Conservation (phyloP, 2,329 filamentous ascomycete genomes). For the Furcasterigmium furcatum region DNA sequence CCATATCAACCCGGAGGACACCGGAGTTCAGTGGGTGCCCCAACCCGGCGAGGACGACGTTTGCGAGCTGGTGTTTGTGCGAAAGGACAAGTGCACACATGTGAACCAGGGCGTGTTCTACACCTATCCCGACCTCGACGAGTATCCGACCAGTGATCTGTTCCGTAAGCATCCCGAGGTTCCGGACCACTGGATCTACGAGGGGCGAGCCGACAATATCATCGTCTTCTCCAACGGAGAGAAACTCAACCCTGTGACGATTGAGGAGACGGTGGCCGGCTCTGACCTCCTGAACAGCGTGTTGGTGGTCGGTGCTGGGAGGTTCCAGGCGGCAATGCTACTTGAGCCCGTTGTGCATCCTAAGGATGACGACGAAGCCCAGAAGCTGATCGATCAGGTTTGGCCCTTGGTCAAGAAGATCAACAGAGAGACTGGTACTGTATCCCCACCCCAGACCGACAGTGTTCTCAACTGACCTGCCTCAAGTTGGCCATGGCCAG, state of each 20-base stretch:
- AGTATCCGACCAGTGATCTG: constrained; percentile 39
- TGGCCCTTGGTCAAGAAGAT: constrained; percentile 39
- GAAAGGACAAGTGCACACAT: constrained; percentile 20
- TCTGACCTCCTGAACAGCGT: constrained; percentile 37
- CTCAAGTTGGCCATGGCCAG: constrained; percentile 33
- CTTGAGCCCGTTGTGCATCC: constrained; percentile 37
- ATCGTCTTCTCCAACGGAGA: constrained; percentile 47
- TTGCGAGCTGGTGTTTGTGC: constrained; percentile 34
- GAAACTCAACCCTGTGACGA: constrained; percentile 42
- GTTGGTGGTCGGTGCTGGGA: constrained; percentile 40
- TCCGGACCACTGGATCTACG: constrained; percentile 26
- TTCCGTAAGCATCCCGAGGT: constrained; percentile 33
- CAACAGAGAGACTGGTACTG: constrained; percentile 27
- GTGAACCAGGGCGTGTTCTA: constrained; percentile 29
- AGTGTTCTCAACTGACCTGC: neutral
- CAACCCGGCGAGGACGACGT: constrained; percentile 24
- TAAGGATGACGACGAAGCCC: constrained; percentile 11
- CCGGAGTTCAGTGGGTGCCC: constrained; percentile 36
- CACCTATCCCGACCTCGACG: constrained; percentile 27
- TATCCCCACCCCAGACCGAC: neutral
- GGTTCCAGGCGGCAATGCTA: constrained; percentile 43
- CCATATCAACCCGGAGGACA: constrained; percentile 32
- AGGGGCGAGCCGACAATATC: constrained; percentile 33
- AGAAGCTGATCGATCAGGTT: constrained; percentile 33
- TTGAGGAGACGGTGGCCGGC: constrained; percentile 33